phyloP scores from a whole-genome alignment of 768 basidiomycete species.

The Pleurotus tuoliensis region DNA sequence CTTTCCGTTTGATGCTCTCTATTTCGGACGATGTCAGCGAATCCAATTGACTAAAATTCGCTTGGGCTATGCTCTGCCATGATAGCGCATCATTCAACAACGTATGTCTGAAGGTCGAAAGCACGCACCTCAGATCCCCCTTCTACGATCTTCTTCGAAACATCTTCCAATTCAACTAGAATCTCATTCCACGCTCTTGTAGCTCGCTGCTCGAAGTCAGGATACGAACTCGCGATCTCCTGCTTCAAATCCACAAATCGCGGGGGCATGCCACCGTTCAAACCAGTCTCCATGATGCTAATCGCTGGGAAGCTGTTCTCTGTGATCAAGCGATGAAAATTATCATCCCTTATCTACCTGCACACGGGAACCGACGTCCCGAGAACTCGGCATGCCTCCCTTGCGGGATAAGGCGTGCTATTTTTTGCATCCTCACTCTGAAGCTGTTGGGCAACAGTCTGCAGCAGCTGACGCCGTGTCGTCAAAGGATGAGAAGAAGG shows the following conservation, averaged over 20 bases:
- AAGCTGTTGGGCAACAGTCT: no score
- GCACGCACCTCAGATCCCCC: constrained; percentile 46
- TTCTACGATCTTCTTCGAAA: constrained; percentile 39
- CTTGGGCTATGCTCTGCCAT: constrained; percentile 41
- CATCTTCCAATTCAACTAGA: constrained; percentile 42
- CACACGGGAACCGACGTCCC: background rate
- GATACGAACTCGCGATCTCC: constrained; percentile 47
- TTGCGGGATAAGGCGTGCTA: background rate
- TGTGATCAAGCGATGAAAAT: no score
- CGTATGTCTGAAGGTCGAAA: background rate
- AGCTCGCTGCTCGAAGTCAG: constrained; percentile 45
- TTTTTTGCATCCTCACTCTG: no score
- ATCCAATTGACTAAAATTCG: constrained; percentile 43
- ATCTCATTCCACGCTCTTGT: constrained; percentile 59
- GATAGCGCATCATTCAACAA: no score
- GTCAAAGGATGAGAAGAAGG: no score
- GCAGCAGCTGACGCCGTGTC: no score
- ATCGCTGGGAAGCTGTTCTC: background rate
- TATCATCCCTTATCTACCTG: background rate
- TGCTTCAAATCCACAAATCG: constrained; percentile 58
- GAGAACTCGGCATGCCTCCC: background rate
- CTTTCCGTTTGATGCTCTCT: constrained; percentile 40
- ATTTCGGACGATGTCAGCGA: constrained; percentile 34
- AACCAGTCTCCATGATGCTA: background rate
- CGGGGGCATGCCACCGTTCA: constrained; percentile 28